Evolutionary conservation across 495 filamentous ascomycete genomes (phyloP), one percentile per base, ranked within the genome.

Genomic region (Haplographium delicatum): DNA sequence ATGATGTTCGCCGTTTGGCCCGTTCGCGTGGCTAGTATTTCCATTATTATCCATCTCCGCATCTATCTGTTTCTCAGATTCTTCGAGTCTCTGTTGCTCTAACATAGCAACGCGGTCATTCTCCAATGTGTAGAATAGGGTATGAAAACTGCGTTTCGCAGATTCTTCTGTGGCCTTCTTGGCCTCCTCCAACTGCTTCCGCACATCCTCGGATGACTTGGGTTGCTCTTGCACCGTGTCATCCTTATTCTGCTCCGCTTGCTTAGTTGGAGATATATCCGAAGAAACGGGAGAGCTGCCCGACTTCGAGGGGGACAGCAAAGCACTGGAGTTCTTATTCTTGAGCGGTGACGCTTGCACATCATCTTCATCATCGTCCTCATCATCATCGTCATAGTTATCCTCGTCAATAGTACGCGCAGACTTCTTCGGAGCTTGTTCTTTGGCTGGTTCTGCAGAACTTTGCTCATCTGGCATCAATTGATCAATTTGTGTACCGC

Each of bases 71-170:
- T 91, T 85, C 62, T 99, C 93, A 1, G 91, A 88, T 62, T 97
- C 93, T 54, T 97, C 94, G 35, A 99, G 78, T 63, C 89, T 89
- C 67, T 96, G 89, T 66, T 99, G 94, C 64, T 99, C 93, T 53
- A 96, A 65, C 94, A 97, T 96, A 33, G 93, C 91, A 62, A 90
- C 88, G 23, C 86, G 79, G 65, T 99, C 93, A 63, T 89, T 91
- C 65, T 99, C 93, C 24, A 96, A 71, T 2, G 94, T 96, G 65
- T 96, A 93, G 65, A 96, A 94, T 34, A 93, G 65, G 2, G 88
- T 94, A 63, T 94, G 80, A 64, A 95, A 96, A 69, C 86, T 93
- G 50, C 81, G 75, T 71, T 85, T 89, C 19, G 86, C 93, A 39
- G 88, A 85, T 59, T 95, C 89, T 63, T 96, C 91, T 15, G 88